These are phyloP conservation scores for Paratrimastix pyriformis DNA, from an alignment of 78 protist species.

Conservation along the genomic window DNA sequence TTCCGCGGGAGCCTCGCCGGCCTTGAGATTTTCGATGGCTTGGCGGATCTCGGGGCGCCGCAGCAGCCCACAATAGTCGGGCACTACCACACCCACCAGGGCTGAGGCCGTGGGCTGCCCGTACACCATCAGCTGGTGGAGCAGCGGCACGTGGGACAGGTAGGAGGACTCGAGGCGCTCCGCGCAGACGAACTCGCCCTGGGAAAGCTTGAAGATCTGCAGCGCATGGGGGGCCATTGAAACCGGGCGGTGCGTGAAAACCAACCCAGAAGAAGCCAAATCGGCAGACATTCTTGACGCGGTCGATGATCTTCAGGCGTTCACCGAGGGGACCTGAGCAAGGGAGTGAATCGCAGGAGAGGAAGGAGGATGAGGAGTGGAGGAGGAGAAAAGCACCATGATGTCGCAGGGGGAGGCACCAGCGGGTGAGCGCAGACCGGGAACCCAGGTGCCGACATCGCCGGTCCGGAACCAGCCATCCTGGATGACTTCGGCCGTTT, in stretches of 20 bases:
- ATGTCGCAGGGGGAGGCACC: not conserved
- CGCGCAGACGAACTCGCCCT: slow-evolving; percentile 18
- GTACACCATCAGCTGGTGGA: slow-evolving; percentile 12
- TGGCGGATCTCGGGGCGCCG: not conserved
- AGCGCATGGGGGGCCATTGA: too few species aligned
- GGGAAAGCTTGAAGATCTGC: slow-evolving; percentile 22
- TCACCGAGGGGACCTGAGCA: not conserved
- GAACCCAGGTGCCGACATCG: slow-evolving; percentile 11
- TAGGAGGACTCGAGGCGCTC: not conserved
- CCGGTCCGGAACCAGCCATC: slow-evolving; percentile 20
- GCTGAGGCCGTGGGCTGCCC: slow-evolving; percentile 3
- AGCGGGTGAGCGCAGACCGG: not conserved
- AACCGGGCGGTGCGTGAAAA: too few species aligned
- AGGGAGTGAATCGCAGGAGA: too few species aligned
- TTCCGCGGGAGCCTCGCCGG: not conserved
- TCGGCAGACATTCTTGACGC: not conserved
- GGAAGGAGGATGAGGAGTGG: too few species aligned
- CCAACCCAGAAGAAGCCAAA: too few species aligned
- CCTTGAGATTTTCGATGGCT: too few species aligned
- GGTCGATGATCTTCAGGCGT: slow-evolving; percentile 4
- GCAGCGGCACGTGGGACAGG: not conserved
- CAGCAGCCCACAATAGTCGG: not conserved
- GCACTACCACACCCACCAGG: not conserved
- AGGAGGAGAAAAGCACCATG: too few species aligned
- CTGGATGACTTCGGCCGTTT: not conserved